Evolutionary conservation across 2,329 filamentous ascomycete species (phyloP), one percentile per base, ranked within the genome.

Genomic region (Xylariaceae sp.): DNA sequence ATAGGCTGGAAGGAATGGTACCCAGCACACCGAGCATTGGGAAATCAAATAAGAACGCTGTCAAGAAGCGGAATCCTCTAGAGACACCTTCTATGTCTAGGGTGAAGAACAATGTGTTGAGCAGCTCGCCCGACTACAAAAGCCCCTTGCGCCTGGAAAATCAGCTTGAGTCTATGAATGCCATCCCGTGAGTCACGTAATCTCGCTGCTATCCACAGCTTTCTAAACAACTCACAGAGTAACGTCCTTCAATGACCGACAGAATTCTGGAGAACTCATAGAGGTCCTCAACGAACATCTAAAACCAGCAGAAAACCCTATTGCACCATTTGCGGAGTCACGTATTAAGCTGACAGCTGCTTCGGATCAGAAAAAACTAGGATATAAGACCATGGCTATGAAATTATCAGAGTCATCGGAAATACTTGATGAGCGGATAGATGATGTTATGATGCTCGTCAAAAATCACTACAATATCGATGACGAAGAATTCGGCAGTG

Each of bases 351-450:
- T 96, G 18, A 92, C 86, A 5, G 88, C 90, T 2, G 88, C 89
- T 55, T 92, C 90, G 1, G 92, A 97, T 68, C 80, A 90, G 65
- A 91, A 92, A 69, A 96, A 96, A 69, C 86, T 96, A 62, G 84
- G 78, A 1, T 99, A 97, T 72, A 94, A 92, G 67, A 89, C 91
- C 1, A 86, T 97, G 78, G 87, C 89, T 2, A 96, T 97, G 91
- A 95, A 96, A 66, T 78, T 94, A 6, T 92, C 89, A 5, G 92
- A 96, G 68, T 85, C 90, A 0, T 95, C 92, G 4, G 92, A 96
- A 70, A 89, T 96, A 42, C 80, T 97, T 7, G 94, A 99, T 71
- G 92, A 97, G 71, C 81, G 91, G 63, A 96, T 99, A 74, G 91
- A 97, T 64, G 90, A 92, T 58, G 96, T 96, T 65, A 79, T 84